Evolutionary conservation across 73 alveolate genomes (phyloP).

Genomic region (Tetrahymena thermophila): DNA sequence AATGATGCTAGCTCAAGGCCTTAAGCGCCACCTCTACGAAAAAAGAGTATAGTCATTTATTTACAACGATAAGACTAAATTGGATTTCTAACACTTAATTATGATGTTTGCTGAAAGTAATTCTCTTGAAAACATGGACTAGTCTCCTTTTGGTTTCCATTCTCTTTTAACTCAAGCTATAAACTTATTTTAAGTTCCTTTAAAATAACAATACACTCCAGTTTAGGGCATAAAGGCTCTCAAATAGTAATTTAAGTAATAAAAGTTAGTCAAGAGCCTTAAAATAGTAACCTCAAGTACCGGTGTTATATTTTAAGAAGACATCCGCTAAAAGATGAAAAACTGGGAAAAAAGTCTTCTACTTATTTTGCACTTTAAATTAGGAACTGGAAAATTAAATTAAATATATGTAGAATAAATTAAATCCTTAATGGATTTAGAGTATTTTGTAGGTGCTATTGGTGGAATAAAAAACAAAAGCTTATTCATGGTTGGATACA

Average conservation of each 20-base stretch:
- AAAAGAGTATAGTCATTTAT: not conserved
- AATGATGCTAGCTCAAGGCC: not conserved
- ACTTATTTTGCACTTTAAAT: not conserved
- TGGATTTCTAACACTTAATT: not conserved
- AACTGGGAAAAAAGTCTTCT: not conserved
- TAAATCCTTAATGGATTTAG: not conserved
- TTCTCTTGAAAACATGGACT: not conserved
- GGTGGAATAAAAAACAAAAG: not conserved
- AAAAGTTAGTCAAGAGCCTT: not conserved
- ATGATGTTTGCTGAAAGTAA: not conserved
- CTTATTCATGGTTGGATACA: not conserved
- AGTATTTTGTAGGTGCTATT: not conserved
- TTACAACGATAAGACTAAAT: not conserved
- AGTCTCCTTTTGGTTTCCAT: not conserved
- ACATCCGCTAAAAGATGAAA: not conserved
- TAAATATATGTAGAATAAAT: not conserved
- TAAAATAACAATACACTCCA: not conserved
- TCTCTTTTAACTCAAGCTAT: not conserved
- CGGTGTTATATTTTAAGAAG: not conserved
- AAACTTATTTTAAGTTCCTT: not conserved
- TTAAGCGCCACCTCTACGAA: not conserved
- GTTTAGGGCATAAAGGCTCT: not conserved
- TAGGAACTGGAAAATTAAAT: not conserved
- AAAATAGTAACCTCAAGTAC: not conserved
- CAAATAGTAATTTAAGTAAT: not conserved